Evolutionary conservation across 1,139 yeast genomes (phyloP), one percentile per base, ranked within the genome.

Genomic region (Nakaseomyces glabratus): DNA sequence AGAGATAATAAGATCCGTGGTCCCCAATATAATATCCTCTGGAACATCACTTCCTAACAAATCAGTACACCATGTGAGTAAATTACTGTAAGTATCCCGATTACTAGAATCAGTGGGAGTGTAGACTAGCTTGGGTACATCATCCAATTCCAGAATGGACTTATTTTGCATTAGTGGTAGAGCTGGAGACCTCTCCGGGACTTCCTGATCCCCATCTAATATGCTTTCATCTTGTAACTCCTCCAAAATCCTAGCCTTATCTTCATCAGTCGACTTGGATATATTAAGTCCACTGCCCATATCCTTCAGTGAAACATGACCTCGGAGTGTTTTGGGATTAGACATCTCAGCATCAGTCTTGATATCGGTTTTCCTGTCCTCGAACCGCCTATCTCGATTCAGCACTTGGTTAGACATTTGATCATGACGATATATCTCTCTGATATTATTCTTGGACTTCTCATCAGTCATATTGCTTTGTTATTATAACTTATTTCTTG

Each of bases 341-440:
- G 79, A 74, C 32, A 65, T 55, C 7, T 65, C 68, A 8, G 71
- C 73, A 38, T 71, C 74, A 34, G 60, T 63, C 6, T 45, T 28
- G 1, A 61, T 57, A 24, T 63, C 61, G 4, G 64, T 55, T 12
- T 63, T 52, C 24, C 59, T 62, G 7, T 53, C 49, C 30, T 61
- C 61, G 26, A 73, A 58, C 35, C 76, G 56, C 40, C 70, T 65
- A 47, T 76, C 84, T 43, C 72, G 69, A 42, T 70, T 66, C 22
- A 78, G 66, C 45, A 82, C 88, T 62, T 78, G 77, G 51, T 78
- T 82, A 37, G 93, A 72, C 85, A 82, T 78, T 51, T 71, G 81
- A 50, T 73, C 78, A 47, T 74, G 72, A 37, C 69, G 63, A 49
- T 69, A 71, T 43, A 65, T 51, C 35, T 55, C 55, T 19, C 52